phyloP scores from a whole-genome alignment of 306 rosid genomes.

The Canavalia ensiformis region DNA sequence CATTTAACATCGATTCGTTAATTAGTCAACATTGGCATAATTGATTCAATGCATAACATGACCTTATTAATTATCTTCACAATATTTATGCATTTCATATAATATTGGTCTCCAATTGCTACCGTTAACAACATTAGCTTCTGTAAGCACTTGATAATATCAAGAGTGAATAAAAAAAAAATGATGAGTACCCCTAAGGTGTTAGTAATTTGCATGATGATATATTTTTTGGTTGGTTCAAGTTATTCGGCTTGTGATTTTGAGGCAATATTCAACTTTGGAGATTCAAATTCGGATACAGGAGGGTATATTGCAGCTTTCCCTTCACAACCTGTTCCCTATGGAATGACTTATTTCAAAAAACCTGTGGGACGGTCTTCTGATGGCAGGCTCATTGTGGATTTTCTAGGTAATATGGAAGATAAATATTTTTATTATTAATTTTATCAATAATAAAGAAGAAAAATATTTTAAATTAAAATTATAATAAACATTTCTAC shows the following conservation, averaged over 20 bases:
- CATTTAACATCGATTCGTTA: slow-evolving; percentile 30
- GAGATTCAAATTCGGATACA: slow-evolving; percentile 55
- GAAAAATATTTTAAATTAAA: too few species aligned
- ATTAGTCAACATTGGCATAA: slow-evolving; percentile 22
- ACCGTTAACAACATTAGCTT: neutral
- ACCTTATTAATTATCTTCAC: neutral
- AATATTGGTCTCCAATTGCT: neutral
- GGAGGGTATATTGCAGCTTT: slow-evolving; percentile 71
- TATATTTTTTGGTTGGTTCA: slow-evolving; percentile 13
- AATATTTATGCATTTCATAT: neutral
- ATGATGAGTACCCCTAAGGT: slow-evolving; percentile 28
- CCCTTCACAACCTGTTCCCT: slow-evolving; percentile 71
- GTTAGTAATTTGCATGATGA: neutral
- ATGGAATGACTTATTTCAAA: slow-evolving; percentile 74
- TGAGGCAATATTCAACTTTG: slow-evolving; percentile 57
- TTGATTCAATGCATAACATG: neutral
- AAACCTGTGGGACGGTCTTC: slow-evolving; percentile 80
- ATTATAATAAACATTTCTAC: too few species aligned
- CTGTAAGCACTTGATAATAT: neutral
- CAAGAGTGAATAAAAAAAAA: neutral
- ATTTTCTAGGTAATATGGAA: slow-evolving; percentile 70
- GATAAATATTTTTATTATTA: neutral
- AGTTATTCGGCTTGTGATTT: slow-evolving; percentile 58
- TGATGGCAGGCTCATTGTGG: slow-evolving; percentile 82
- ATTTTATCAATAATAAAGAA: too few species aligned